Percentiles rank a stretch among this genome's conserved stretches.
phyloP scores from a whole-genome alignment of 768 basidiomycete species.

The Dacryopinax primogenitus region DNA sequence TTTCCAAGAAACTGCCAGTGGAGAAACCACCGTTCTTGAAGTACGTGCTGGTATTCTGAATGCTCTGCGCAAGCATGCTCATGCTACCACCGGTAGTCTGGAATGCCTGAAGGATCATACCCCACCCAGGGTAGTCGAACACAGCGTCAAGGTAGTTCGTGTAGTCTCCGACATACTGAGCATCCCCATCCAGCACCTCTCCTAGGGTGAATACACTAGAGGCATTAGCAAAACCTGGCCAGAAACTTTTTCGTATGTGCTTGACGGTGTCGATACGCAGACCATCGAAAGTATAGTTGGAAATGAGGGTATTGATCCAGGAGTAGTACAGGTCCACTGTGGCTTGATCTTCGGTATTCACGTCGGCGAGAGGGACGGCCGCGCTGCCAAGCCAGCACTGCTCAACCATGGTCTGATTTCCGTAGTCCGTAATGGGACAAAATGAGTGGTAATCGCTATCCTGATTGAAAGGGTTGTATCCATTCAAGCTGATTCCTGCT shows the following conservation, averaged over 20 bases:
- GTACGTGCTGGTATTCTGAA: constrained; percentile 5
- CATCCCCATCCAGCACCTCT: constrained; percentile 22
- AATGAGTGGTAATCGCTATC: constrained; percentile 31
- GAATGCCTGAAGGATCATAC: constrained; percentile 10
- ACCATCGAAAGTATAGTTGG: constrained; percentile 27
- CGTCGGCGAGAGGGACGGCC: constrained; percentile 26
- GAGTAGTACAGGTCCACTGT: constrained; percentile 24
- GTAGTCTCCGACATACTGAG: constrained; percentile 13
- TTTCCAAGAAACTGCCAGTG: constrained; percentile 18
- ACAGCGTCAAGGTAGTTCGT: constrained; percentile 14
- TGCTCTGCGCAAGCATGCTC: not conserved
- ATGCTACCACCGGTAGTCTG: constrained; percentile 9
- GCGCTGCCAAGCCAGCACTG: constrained; percentile 32
- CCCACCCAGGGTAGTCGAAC: constrained; percentile 15
- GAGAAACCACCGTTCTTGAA: constrained; percentile 13
- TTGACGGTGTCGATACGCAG: constrained; percentile 31
- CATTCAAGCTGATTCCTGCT: not conserved
- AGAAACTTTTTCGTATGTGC: constrained; percentile 27
- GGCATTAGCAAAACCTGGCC: constrained; percentile 24
- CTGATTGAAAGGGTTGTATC: constrained; percentile 27
- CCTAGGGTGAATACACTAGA: constrained; percentile 28
- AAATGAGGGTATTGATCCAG: constrained; percentile 27
- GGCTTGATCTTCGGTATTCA: constrained; percentile 25
- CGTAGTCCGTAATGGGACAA: constrained; percentile 34
- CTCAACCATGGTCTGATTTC: constrained; percentile 36